Percentiles rank a stretch among this genome's conserved stretches.
phyloP scores from a whole-genome alignment of 139 green algal genomes.

The Chlorella sp. region DNA sequence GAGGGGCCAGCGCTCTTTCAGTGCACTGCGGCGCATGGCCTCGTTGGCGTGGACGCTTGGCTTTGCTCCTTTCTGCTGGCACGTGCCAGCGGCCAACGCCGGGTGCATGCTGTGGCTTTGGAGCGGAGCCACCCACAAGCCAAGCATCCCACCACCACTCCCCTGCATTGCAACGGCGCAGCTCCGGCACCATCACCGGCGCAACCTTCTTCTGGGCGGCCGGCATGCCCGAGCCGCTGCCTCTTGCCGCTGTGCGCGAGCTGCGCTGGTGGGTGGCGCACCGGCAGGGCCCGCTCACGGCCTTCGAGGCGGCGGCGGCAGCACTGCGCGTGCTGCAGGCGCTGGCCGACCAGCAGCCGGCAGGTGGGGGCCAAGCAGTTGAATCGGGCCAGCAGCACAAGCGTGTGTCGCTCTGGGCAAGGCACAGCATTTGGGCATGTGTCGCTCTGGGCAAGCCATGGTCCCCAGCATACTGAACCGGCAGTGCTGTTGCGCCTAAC shows the following conservation, averaged over 20 bases:
- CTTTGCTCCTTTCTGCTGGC: too few relatives aligned
- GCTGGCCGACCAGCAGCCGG: constrained; percentile 69
- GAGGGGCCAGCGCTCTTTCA: background rate
- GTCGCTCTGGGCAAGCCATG: too few relatives aligned
- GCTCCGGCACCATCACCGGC: constrained; percentile 48
- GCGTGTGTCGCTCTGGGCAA: too few relatives aligned
- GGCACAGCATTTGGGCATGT: too few relatives aligned
- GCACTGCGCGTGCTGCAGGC: constrained; percentile 63
- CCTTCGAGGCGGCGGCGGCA: constrained; percentile 40
- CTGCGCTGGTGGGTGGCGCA: constrained; percentile 78
- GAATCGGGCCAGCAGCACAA: background rate
- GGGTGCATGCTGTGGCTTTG: too few relatives aligned
- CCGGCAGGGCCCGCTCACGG: constrained; percentile 34
- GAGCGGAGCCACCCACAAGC: too few relatives aligned
- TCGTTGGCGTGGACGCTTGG: too few relatives aligned
- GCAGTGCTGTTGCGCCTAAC: too few relatives aligned
- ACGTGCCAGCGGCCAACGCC: too few relatives aligned
- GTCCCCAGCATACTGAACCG: too few relatives aligned
- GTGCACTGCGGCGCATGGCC: too few relatives aligned
- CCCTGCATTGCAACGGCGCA: background rate
- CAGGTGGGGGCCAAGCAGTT: background rate
- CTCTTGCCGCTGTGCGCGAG: constrained; percentile 72
- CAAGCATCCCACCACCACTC: background rate
- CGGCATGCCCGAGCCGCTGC: constrained; percentile 64
- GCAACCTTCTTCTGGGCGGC: constrained; percentile 64